A percentile compares a stretch with the other conserved stretches of the same genome.
These are phyloP conservation scores for California macrophylla DNA, from an alignment of 441 rosid species.

Conservation along the genomic window DNA sequence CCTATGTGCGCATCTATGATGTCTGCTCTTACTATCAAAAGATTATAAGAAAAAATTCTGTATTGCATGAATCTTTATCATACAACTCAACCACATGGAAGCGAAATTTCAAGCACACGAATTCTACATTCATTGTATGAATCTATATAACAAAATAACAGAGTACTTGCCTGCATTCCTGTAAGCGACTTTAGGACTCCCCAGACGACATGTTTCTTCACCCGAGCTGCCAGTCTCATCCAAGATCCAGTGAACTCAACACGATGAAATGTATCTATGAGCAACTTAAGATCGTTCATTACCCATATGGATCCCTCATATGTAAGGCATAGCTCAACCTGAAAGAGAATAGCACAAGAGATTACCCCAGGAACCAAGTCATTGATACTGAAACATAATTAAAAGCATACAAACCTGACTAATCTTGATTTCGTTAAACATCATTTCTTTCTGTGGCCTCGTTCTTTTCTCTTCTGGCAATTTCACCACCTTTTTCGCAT, in stretches of 20 bases:
- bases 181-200: slow-evolving; percentile 95
- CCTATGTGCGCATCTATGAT: background rate
- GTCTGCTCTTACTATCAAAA: background rate
- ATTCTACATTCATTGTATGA: background rate
- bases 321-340: slow-evolving; percentile 84
- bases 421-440: slow-evolving; percentile 78
- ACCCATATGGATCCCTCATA: slow-evolving; percentile 83
- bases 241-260: slow-evolving; percentile 88
- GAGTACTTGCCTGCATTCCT: slow-evolving; percentile 77
- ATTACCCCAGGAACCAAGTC: background rate
- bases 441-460: slow-evolving; percentile 80
- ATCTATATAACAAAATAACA: background rate
- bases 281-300: slow-evolving; percentile 80
- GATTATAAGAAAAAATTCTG: background rate
- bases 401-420: slow-evolving; percentile 63
- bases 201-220: slow-evolving; percentile 92
- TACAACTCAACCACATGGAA: background rate
- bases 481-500: slow-evolving; percentile 69
- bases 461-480: slow-evolving; percentile 66
- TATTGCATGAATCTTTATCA: background rate
- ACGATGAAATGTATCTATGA: slow-evolving; percentile 91
- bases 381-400: slow-evolving; percentile 8
- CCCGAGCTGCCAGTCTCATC: slow-evolving; percentile 90
- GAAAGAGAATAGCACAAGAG: slow-evolving; percentile 16
- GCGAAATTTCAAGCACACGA: background rate